Evolutionary conservation across 2,329 filamentous ascomycete genomes (phyloP).

Genomic region (Chlorencoelia australis): DNA sequence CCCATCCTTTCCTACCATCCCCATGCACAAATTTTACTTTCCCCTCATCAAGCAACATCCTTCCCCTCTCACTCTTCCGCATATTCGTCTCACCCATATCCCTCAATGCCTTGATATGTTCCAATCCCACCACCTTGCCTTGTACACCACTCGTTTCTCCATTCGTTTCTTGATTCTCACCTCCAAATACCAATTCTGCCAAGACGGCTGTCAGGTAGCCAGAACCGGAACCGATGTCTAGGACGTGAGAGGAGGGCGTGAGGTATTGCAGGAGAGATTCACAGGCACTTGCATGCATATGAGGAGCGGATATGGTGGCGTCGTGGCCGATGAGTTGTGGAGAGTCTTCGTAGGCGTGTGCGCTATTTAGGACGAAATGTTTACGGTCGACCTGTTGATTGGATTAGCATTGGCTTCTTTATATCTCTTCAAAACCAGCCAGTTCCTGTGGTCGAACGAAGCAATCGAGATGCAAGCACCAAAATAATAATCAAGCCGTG

Average conservation of each 20-base stretch:
- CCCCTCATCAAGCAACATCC: conserved; percentile 48
- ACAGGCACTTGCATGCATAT: conserved; percentile 60
- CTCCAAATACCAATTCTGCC: conserved; percentile 43
- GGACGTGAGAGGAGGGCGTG: conserved; percentile 40
- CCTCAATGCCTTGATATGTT: conserved; percentile 58
- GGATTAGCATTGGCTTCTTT: conserved; percentile 4
- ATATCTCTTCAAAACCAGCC: neutral
- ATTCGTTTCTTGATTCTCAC: neutral
- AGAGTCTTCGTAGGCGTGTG: conserved; percentile 60
- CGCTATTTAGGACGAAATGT: conserved; percentile 66
- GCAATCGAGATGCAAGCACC: neutral
- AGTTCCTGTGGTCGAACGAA: no score
- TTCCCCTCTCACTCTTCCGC: conserved; percentile 49
- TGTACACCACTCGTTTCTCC: conserved; percentile 10
- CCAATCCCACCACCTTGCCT: conserved; percentile 55
- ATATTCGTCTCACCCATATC: conserved; percentile 57
- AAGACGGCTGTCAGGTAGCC: conserved; percentile 85
- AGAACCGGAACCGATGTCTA: conserved; percentile 67
- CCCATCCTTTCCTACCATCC: conserved; percentile 62
- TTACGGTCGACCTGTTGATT: conserved; percentile 66
- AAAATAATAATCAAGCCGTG: no score
- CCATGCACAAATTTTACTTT: conserved; percentile 63
- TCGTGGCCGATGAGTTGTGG: conserved; percentile 57
- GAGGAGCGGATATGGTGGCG: conserved; percentile 63
- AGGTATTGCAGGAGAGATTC: conserved; percentile 52